Base-by-base conservation (phyloP, 768 basidiomycete species). In the Termitomyces sp. region DNA sequence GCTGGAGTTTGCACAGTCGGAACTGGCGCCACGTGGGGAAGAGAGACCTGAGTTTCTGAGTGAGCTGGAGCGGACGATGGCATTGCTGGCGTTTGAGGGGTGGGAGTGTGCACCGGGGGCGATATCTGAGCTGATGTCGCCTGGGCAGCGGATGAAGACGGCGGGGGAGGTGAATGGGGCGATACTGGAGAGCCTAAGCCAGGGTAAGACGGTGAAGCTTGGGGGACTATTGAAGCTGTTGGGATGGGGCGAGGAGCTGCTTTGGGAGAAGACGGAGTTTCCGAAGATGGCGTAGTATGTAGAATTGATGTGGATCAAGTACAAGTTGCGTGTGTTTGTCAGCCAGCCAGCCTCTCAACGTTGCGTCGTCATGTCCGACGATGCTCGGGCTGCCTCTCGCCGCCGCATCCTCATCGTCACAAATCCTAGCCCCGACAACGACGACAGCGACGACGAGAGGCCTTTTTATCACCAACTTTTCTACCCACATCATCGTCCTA, bases 81-180 rank as follows among this genome's bases (percentile, higher is more conserved):
- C 93, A 34, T 71, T 98, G 45, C 73, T 99, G 37, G 90, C 88
- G 41, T 92, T 92, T 68, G 87, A 90, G 58, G 77, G 83, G 2
- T 75, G 81, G 1, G 74, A 82, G 28, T 65, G 72, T 43, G 78
- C 79, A 37, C 90, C 92, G 22, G 62, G 79, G 24, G 77, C 77
- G 42, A 92, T 97, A 61, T 77, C 83, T 19, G 86, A 93, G 53
- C 74, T 98, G 52, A 71, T 98, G 66, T 87, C 88, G 28, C 88
- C 90, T 30, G 85, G 84, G 21, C 94, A 98, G 68, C 80, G 96
- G 48, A 81, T 92, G 82, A 90, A 88, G 73, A 96, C 95, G n/a
- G 95, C 95, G 1, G 86, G 89, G 21, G 93, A 96, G 72, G 85
- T 98, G 67, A 99, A 99, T 66, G 88, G 91, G 1, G 95, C 96